phyloP scores from a whole-genome alignment of 345 rosid species.

The Orychophragmus violaceus region DNA sequence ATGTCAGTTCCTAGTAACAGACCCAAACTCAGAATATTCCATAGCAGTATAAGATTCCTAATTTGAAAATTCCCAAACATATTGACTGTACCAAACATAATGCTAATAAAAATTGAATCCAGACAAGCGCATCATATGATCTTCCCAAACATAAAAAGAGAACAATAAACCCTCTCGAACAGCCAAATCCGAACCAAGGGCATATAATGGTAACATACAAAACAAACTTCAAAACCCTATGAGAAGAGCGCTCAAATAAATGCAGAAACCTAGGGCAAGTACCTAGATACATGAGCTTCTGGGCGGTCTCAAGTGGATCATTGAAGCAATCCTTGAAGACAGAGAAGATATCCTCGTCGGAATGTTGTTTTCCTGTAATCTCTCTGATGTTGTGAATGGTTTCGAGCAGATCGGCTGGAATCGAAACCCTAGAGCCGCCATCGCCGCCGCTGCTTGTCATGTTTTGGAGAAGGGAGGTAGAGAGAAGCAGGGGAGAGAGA shows the following conservation, averaged over 20 bases:
- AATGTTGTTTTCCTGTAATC: conserved; percentile 67
- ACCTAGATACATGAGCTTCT: conserved; percentile 76
- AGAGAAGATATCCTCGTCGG: conserved; percentile 73
- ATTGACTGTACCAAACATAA: not conserved
- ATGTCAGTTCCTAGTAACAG: not conserved
- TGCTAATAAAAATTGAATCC: not conserved
- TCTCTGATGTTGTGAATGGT: conserved; percentile 71
- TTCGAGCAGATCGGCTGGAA: conserved; percentile 44
- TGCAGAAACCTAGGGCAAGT: not conserved
- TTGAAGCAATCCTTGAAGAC: conserved; percentile 57
- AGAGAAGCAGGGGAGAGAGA: not conserved
- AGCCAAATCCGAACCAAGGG: not conserved
- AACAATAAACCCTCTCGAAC: not conserved
- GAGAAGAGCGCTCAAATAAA: not conserved
- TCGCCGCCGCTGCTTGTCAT: conserved; percentile 49
- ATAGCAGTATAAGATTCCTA: not conserved
- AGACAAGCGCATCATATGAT: not conserved
- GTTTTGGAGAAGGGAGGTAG: conserved; percentile 6
- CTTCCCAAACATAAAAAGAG: not conserved
- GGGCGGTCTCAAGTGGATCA: conserved; percentile 86
- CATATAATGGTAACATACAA: not conserved
- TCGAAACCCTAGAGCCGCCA: conserved; percentile 46
- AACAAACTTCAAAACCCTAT: not conserved
- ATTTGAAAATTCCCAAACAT: not conserved
- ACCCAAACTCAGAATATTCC: not conserved